These are phyloP conservation scores for Mallotus nudiflorus DNA, from an alignment of 345 rosid genomes.

Conservation along the genomic window DNA sequence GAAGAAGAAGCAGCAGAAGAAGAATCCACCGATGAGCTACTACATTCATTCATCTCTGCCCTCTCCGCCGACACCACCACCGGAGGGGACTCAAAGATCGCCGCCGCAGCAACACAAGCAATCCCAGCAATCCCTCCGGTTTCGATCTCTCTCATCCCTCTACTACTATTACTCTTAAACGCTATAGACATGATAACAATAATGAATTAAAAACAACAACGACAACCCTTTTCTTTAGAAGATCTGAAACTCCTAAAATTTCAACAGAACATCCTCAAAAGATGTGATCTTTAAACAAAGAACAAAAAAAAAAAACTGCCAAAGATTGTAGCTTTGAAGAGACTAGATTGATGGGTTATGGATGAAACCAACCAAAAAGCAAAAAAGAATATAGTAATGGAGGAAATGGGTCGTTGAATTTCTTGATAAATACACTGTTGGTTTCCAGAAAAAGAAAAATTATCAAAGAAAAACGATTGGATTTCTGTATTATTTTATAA, in stretches of 20 bases:
- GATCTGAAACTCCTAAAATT: too few species aligned
- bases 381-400: too few species aligned
- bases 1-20: slow-evolving; percentile 28
- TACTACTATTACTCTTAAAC: neutral
- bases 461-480: too few species aligned
- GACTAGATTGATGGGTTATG: too few species aligned
- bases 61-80: neutral
- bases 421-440: neutral
- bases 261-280: too few species aligned
- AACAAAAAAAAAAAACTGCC: neutral
- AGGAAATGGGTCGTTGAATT: neutral
- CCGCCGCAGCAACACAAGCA: neutral
- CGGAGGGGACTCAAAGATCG: slow-evolving; percentile 19
- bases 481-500: too few species aligned
- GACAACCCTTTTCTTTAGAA: neutral
- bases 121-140: neutral
- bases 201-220: too few species aligned
- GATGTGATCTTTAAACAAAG: neutral
- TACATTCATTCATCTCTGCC: slow-evolving; percentile 17
- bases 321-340: too few species aligned
- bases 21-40: slow-evolving; percentile 22
- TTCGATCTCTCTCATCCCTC: slow-evolving; percentile 5
- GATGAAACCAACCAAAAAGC: too few species aligned
- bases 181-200: slow-evolving; percentile 3
- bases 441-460: neutral